Evolutionary conservation across 169 alveolate genomes (phyloP).

Genomic region (Theileria parva): DNA sequence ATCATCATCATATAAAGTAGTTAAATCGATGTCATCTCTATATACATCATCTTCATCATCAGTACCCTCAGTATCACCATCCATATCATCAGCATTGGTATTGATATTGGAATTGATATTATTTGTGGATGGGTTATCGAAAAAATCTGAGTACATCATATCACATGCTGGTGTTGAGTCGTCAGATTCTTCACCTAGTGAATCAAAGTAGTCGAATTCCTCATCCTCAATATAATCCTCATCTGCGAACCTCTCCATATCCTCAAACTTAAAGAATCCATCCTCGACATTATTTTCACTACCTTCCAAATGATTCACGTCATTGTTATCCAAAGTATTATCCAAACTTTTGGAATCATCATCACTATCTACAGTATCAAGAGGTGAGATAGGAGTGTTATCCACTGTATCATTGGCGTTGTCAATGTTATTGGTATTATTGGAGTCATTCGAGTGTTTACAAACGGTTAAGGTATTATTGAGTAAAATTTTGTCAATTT

Average conservation of each 20-base stretch:
- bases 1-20: slow-evolving; percentile 4
- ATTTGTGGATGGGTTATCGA: slow-evolving; percentile 43
- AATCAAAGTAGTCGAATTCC: slow-evolving; percentile 57
- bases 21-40: slow-evolving; percentile 45
- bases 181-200: slow-evolving; percentile 69
- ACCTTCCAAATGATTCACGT: slow-evolving; percentile 5
- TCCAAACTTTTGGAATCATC: slow-evolving; percentile 6
- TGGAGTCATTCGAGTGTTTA: not conserved
- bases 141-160: slow-evolving; percentile 63
- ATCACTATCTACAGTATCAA: slow-evolving; percentile 34
- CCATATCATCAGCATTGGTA: not conserved
- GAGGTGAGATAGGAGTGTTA: not conserved
- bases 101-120: slow-evolving; percentile 1
- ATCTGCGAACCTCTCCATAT: slow-evolving; percentile 63
- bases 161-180: slow-evolving; percentile 59
- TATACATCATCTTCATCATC: slow-evolving; percentile 4
- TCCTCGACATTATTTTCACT: slow-evolving; percentile 27
- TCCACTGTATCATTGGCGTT: not conserved
- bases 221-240: slow-evolving; percentile 40
- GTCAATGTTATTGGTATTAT: too few relatives aligned
- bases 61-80: not conserved
- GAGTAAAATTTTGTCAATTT: slow-evolving; percentile 8
- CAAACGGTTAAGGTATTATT: not conserved
- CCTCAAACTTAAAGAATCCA: slow-evolving; percentile 56
- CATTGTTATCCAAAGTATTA: slow-evolving; percentile 16